Evolutionary conservation across 805 yeast genomes (phyloP).

Genomic region (Candida qinlingensis): DNA sequence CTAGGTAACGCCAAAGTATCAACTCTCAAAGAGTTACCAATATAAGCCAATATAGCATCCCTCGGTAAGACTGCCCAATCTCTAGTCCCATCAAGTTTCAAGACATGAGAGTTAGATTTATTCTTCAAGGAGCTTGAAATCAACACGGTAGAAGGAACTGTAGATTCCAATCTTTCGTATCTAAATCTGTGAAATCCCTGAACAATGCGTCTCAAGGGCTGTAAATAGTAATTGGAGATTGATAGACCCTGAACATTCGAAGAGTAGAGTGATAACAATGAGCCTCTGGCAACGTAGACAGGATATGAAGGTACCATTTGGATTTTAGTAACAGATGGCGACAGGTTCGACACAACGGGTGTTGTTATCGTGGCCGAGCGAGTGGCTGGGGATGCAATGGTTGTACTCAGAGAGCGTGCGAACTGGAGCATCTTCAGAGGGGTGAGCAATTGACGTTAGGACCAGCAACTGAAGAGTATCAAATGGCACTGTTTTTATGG

Average conservation of each 20-base stretch:
- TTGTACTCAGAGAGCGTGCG: not conserved
- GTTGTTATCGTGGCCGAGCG: constrained; percentile 1
- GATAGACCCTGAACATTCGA: constrained; percentile 13
- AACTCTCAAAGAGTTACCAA: constrained; percentile 47
- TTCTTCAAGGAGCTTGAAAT: constrained; percentile 9
- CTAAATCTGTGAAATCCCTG: constrained; percentile 39
- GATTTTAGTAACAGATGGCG: constrained; percentile 44
- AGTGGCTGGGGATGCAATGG: not conserved
- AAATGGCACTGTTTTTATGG: too few species aligned
- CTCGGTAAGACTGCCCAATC: constrained; percentile 59
- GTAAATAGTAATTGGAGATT: constrained; percentile 15
- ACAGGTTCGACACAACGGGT: not conserved
- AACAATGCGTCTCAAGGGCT: constrained; percentile 38
- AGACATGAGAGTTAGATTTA: constrained; percentile 4
- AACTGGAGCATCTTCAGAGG: not conserved
- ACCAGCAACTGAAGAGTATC: too few species aligned
- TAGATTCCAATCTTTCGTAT: constrained; percentile 43
- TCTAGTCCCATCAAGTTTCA: constrained; percentile 49
- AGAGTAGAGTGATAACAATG: constrained; percentile 45
- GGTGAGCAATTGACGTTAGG: too few species aligned
- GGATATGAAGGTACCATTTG: constrained; percentile 58
- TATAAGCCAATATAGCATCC: constrained; percentile 42
- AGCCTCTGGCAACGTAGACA: constrained; percentile 40
- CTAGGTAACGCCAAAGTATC: constrained; percentile 35
- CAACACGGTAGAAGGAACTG: constrained; percentile 16